These are phyloP conservation scores for Pseudocercospora crystallina DNA, from an alignment of 2,329 filamentous ascomycete species.

Conservation along the genomic window DNA sequence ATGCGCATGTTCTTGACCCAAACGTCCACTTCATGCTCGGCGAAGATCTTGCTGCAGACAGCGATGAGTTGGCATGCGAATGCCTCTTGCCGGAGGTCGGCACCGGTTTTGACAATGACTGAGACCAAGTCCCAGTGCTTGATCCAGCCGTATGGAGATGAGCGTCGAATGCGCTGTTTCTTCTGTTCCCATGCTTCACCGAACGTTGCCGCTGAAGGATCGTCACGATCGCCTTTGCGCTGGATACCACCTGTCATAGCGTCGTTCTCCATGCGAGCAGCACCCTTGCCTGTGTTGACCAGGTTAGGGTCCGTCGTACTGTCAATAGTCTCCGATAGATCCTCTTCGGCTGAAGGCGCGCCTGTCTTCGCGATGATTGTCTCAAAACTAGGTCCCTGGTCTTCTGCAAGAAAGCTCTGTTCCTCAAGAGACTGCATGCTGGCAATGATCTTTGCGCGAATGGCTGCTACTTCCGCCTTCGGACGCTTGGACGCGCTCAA, in stretches of 20 bases:
- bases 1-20: constrained; percentile 90
- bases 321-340: constrained; percentile 42
- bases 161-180: constrained; percentile 78
- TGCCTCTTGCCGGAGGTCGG: constrained; percentile 73
- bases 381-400: constrained; percentile 74
- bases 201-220: constrained; percentile 82
- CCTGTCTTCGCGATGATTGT: constrained; percentile 75
- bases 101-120: constrained; percentile 84
- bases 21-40: constrained; percentile 71
- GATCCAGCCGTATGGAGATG: constrained; percentile 84
- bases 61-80: constrained; percentile 83
- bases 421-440: constrained; percentile 88
- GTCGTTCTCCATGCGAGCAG: constrained; percentile 85
- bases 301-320: constrained; percentile 42
- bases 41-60: constrained; percentile 79
- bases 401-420: constrained; percentile 76
- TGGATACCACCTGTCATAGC: constrained; percentile 82
- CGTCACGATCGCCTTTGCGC: constrained; percentile 77
- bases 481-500: constrained; percentile 77
- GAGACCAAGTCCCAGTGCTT: constrained; percentile 86
- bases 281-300: constrained; percentile 67
- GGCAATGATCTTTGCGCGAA: constrained; percentile 81
- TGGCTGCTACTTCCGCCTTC: constrained; percentile 76
- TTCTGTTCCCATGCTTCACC: constrained; percentile 84
- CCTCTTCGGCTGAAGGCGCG: constrained; percentile 52